Percentiles rank a stretch among this genome's conserved stretches.
phyloP scores from a whole-genome alignment of 1,139 yeast genomes.

The Blastobotrys serpentis region DNA sequence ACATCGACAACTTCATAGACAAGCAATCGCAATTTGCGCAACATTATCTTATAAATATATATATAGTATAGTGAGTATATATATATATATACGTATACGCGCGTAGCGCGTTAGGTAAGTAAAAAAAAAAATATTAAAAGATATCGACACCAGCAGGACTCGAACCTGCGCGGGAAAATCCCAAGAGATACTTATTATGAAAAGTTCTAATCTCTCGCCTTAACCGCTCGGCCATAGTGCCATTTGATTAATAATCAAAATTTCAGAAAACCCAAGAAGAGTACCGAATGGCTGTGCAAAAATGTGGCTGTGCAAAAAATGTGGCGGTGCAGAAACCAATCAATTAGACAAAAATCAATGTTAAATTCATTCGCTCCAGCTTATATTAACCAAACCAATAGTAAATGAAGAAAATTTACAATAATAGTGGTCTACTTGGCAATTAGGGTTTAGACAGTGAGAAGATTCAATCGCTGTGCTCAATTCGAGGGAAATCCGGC shows the following conservation, averaged over 20 bases:
- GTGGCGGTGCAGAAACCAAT: too few relatives aligned
- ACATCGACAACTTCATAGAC: too few relatives aligned
- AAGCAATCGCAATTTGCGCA: neutral
- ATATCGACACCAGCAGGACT: conserved; percentile 75
- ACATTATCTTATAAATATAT: neutral
- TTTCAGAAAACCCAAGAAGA: neutral
- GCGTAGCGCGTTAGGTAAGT: too few relatives aligned
- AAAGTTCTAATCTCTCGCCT: conserved; percentile 10
- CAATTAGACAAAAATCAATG: too few relatives aligned
- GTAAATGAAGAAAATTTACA: too few relatives aligned
- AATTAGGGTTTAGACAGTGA: too few relatives aligned
- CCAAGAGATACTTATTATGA: conserved; percentile 49
- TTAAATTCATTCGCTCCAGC: too few relatives aligned
- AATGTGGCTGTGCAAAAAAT: neutral
- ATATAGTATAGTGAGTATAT: neutral
- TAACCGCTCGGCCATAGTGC: conserved; percentile 13
- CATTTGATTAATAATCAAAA: neutral
- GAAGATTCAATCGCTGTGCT: too few relatives aligned
- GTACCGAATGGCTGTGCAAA: neutral
- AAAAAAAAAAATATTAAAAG: neutral
- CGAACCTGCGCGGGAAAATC: conserved; percentile 87
- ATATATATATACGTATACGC: conserved; percentile 4
- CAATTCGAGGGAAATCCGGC: too few relatives aligned
- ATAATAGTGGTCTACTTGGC: too few relatives aligned
- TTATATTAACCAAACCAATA: too few relatives aligned